These are phyloP conservation scores for Reticulascus tulasneorum DNA, from an alignment of 2,329 filamentous ascomycete genomes.

Conservation along the genomic window DNA sequence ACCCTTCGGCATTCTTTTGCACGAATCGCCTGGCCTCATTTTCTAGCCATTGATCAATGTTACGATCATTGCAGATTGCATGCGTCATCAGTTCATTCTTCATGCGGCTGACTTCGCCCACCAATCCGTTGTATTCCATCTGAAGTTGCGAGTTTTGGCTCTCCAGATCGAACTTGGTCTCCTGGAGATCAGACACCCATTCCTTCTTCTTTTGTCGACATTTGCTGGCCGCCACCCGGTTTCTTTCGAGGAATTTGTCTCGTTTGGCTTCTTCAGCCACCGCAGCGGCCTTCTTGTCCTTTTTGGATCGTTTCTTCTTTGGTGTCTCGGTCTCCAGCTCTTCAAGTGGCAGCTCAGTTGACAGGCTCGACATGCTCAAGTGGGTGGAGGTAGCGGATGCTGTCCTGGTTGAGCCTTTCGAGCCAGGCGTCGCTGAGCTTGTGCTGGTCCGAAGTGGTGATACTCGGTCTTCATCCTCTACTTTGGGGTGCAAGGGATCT, in stretches of 20 bases:
- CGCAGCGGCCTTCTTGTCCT: slow-evolving; percentile 15
- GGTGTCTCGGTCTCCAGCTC: too few relatives aligned
- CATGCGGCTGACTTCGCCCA: slow-evolving; percentile 41
- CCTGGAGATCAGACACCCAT: slow-evolving; percentile 47
- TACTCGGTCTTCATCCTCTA: not conserved
- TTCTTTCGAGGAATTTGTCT: slow-evolving; percentile 62
- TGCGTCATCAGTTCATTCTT: slow-evolving; percentile 51
- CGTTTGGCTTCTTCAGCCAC: slow-evolving; percentile 39
- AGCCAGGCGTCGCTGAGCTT: not conserved
- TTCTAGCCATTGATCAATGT: slow-evolving; percentile 51
- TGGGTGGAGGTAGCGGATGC: slow-evolving; percentile 4
- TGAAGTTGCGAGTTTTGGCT: slow-evolving; percentile 37
- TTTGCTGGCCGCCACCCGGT: slow-evolving; percentile 69
- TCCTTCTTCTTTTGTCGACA: slow-evolving; percentile 65
- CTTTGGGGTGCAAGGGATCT: not conserved
- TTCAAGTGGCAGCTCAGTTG: slow-evolving; percentile 15
- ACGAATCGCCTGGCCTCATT: slow-evolving; percentile 49
- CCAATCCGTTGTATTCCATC: slow-evolving; percentile 36
- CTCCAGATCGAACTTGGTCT: slow-evolving; percentile 40
- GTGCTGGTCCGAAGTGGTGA: not conserved
- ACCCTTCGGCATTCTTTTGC: slow-evolving; percentile 25
- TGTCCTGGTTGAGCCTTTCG: slow-evolving; percentile 2
- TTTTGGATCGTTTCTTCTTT: slow-evolving; percentile 24
- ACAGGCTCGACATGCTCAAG: slow-evolving; percentile 9
- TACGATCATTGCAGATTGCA: slow-evolving; percentile 46